Evolutionary conservation across 2,329 filamentous ascomycete genomes (phyloP), one percentile per base, ranked within the genome.

Genomic region (Apiospora koreana): DNA sequence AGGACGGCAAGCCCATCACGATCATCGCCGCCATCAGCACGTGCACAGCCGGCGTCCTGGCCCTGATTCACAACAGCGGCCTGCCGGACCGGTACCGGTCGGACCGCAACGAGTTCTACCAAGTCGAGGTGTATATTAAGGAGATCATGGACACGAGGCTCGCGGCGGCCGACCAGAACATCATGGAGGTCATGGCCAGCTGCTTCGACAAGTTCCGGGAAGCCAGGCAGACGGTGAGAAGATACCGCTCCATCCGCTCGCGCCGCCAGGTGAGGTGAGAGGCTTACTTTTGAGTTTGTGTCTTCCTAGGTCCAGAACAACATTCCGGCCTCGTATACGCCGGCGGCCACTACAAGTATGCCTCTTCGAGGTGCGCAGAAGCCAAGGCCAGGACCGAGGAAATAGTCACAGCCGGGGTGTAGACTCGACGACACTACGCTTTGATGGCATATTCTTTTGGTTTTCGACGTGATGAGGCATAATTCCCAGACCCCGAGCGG

Each of bases 1-100:
- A 77, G 16, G 69, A 81, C 16, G 82, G 82, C 16, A 82, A 79
- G 1, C 76, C 81, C 21, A 86, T 88, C 69, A 87, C 86, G 2
- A 71, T 83, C n/a, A 81, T 88, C 9, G 86, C 84, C 1, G 85
- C 84, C 7, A 74, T 82, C 70, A 87, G 87, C 75, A 88, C 86
- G 0, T 76, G 86, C 69, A 80, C 83, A 50, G 84, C 86, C 9
- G 86, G 86, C 1, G 74, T 87, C 8, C 79, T 88, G 5, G 86
- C 85, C 2, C 78, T 88, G 21, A 74, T 88, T 70, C 85, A 87
- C 77, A 88, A 88, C 74, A 87, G 85, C 71, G 86, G 86, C 1
- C 75, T 88, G 23, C 86, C 86, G 2, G 84, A 87, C 71, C 79
- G 86, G 9, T 87, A 87, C 72, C 81, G 85, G 38, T 83, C 82